phyloP scores from a whole-genome alignment of 192 early-diverging fungal genomes.

The Coemansia erecta region DNA sequence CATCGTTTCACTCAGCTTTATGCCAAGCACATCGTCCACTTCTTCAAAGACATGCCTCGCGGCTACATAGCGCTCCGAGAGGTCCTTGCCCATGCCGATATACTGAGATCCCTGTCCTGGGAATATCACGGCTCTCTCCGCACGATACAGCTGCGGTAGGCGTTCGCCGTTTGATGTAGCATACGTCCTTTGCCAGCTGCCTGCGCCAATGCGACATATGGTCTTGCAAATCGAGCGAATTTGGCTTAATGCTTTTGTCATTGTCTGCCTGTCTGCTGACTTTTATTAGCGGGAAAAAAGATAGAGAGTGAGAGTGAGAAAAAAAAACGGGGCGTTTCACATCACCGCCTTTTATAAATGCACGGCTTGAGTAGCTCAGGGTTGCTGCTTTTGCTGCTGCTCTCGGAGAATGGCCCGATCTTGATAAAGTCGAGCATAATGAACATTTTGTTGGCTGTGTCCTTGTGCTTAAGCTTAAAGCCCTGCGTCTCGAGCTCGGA shows the following conservation, averaged over 20 bases:
- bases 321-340: too few relatives aligned
- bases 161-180: neutral
- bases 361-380: conserved; percentile 56
- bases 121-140: conserved; percentile 45
- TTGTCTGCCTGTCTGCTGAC: neutral
- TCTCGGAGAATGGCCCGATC: conserved; percentile 27
- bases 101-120: conserved; percentile 79
- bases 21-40: conserved; percentile 80
- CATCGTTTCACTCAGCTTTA: conserved; percentile 71
- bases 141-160: conserved; percentile 33
- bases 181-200: neutral
- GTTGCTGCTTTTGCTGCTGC: neutral
- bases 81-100: conserved; percentile 90
- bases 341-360: conserved; percentile 51
- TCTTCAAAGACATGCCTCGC: conserved; percentile 86
- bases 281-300: neutral
- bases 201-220: too few relatives aligned
- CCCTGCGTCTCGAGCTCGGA: conserved; percentile 67
- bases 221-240: too few relatives aligned
- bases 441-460: conserved; percentile 93
- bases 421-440: conserved; percentile 83
- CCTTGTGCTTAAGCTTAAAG: conserved; percentile 72
- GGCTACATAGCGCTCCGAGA: conserved; percentile 69
- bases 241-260: neutral
- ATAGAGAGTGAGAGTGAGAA: neutral